These are phyloP conservation scores for Scheffersomyces parashehatae DNA, from an alignment of 1,139 yeast genomes.

Conservation along the genomic window DNA sequence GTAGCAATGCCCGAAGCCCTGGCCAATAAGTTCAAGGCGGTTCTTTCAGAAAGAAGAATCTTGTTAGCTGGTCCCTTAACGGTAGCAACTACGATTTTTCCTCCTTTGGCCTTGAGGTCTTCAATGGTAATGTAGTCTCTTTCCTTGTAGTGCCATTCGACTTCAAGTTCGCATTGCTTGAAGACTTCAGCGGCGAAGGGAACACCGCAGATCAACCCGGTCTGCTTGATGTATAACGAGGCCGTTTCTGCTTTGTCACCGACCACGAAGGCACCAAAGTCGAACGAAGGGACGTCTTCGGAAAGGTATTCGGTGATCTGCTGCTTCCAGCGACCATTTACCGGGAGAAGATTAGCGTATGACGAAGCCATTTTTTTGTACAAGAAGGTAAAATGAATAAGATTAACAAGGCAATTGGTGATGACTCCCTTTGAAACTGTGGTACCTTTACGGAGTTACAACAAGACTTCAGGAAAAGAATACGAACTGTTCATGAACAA, in stretches of 20 bases:
- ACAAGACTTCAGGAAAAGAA: too few relatives aligned
- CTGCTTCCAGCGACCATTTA: conserved; percentile 75
- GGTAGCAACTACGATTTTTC: conserved; percentile 73
- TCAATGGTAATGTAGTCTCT: conserved; percentile 54
- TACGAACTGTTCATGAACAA: too few relatives aligned
- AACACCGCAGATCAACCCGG: conserved; percentile 81
- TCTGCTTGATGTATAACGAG: conserved; percentile 76
- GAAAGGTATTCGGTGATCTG: conserved; percentile 72
- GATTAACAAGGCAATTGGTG: background rate
- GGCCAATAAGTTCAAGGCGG: conserved; percentile 79
- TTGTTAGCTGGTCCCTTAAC: conserved; percentile 81
- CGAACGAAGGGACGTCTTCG: conserved; percentile 93
- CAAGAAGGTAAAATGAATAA: background rate
- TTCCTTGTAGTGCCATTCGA: conserved; percentile 73
- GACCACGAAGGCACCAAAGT: conserved; percentile 93
- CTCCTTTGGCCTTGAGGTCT: conserved; percentile 42
- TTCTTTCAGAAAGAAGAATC: conserved; percentile 80
- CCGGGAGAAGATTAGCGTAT: conserved; percentile 65
- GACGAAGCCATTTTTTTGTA: conserved; percentile 3
- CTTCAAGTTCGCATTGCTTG: conserved; percentile 67
- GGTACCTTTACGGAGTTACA: too few relatives aligned
- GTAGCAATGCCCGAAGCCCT: conserved; percentile 93
- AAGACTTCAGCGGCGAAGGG: conserved; percentile 91
- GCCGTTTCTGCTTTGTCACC: conserved; percentile 74
- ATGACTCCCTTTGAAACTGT: background rate